Conservation (phyloP, 768 basidiomycete genomes). For the Leccinum arenicola region DNA sequence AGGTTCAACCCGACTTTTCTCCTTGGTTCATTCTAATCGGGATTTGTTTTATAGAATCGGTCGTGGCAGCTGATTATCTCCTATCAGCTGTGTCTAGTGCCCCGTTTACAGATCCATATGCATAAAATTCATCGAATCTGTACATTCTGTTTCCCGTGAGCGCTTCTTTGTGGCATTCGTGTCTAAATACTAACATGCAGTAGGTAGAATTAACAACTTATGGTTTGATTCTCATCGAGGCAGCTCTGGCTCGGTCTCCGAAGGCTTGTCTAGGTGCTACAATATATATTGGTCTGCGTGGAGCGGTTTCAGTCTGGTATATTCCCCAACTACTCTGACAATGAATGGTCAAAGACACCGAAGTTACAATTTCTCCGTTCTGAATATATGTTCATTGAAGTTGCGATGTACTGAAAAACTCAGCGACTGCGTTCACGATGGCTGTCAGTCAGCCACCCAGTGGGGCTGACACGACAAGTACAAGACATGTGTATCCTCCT, state of each 20-base stretch:
- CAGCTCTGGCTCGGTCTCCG: not conserved
- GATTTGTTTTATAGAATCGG: conserved; percentile 22
- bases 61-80: conserved; percentile 19
- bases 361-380: not conserved
- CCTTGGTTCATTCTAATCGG: not conserved
- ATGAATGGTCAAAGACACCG: not conserved
- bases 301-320: not conserved
- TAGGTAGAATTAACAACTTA: conserved; percentile 18
- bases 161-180: no score
- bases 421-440: not conserved
- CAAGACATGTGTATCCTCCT: not conserved
- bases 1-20: not conserved
- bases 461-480: conserved; percentile 15
- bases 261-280: not conserved
- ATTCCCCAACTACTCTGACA: not conserved
- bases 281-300: not conserved
- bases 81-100: conserved; percentile 14
- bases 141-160: conserved; percentile 31
- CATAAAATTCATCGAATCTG: conserved; percentile 20
- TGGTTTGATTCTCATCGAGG: not conserved
- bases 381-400: not conserved
- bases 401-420: not conserved
- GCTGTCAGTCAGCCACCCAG: conserved; percentile 7
- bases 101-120: conserved; percentile 25
- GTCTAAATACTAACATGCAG: conserved; percentile 3